These are phyloP conservation scores for Yamadazyma sp. DNA, from an alignment of 805 yeast species.

Conservation along the genomic window DNA sequence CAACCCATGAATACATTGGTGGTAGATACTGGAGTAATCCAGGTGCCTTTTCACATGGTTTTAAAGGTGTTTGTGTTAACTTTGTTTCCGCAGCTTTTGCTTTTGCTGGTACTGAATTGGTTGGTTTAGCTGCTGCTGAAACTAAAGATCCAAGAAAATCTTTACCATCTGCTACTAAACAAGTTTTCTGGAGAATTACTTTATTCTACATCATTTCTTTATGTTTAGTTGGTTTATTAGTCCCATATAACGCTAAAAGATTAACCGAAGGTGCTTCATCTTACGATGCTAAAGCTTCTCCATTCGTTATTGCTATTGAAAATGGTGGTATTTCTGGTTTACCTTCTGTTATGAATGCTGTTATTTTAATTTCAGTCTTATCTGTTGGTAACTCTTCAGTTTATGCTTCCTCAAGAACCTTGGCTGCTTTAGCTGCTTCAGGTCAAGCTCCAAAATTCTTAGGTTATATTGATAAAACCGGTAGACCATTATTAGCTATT, in stretches of 20 bases:
- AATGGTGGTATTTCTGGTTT: conserved; percentile 65
- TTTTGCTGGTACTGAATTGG: conserved; percentile 38
- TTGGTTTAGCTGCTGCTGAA: conserved; percentile 42
- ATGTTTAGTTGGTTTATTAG: conserved; percentile 48
- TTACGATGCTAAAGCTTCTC: conserved; percentile 65
- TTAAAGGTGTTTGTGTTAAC: conserved; percentile 38
- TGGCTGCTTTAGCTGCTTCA: conserved; percentile 44
- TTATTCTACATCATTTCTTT: conserved; percentile 44
- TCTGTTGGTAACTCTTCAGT: conserved; percentile 45
- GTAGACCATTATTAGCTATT: conserved; percentile 49
- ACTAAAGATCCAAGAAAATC: conserved; percentile 35
- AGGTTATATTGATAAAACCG: conserved; percentile 47
- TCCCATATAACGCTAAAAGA: conserved; percentile 41
- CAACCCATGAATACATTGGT: conserved; percentile 47
- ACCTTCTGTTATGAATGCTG: conserved; percentile 67
- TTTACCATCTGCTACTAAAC: conserved; percentile 40
- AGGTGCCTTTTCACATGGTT: conserved; percentile 52
- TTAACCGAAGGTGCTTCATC: conserved; percentile 42
- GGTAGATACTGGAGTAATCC: conserved; percentile 51
- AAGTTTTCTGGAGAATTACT: conserved; percentile 41
- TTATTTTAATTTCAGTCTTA: conserved; percentile 37
- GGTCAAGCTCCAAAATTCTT: conserved; percentile 44
- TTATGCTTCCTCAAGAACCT: conserved; percentile 39
- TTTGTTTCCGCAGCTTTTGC: conserved; percentile 43
- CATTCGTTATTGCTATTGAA: conserved; percentile 69